Evolutionary conservation across 495 filamentous ascomycete genomes (phyloP), one percentile per base, ranked within the genome.

Genomic region (Neohortaea acidophila): DNA sequence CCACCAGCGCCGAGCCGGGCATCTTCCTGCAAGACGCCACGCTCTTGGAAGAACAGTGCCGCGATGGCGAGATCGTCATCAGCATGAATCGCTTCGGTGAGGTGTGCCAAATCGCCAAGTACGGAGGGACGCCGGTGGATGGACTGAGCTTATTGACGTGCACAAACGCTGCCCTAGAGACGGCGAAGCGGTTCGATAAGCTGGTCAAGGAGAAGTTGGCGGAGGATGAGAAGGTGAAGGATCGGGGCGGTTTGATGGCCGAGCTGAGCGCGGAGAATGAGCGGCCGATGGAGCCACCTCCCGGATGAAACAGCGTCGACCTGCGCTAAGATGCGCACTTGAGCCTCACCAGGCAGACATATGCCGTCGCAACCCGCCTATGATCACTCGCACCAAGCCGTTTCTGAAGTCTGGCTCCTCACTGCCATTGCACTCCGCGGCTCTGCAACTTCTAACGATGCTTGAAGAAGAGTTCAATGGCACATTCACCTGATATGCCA

Each of bases 1-100:
- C n/a, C n/a, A n/a, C n/a, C n/a, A 75, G 78, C 8, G 73, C 68
- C 7, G 54, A 49, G 23, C 21, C 5, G 2, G 25, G 21, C 15
- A 42, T 68, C 4, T 65, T 79, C 39, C 54, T 93, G 22, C 41
- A 87, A 5, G 89, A 97, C 61, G 75, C 85, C 3, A 84, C 69
- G 14, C 64, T 77, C 47, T 62, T 78, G 41, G 89, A 97, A 57
- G 87, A 96, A 61, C 81, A 87, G 55, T 66, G 86, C 21, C 69
- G 83, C 2, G 78, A 85, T 25, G 85, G 79, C 13, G 81, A 84
- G 52, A 67, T 87, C 30, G 79, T 92, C 1, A 71, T 97, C 36
- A 82, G 77, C 10, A 63, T 93, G 54, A 96, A 96, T 58, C 70
- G 74, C 39, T 75, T 83, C 48, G 89, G 91, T 1, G 89, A 96